Base-by-base conservation (phyloP, 2,329 filamentous ascomycete species). In the Penicillium sumatraense region DNA sequence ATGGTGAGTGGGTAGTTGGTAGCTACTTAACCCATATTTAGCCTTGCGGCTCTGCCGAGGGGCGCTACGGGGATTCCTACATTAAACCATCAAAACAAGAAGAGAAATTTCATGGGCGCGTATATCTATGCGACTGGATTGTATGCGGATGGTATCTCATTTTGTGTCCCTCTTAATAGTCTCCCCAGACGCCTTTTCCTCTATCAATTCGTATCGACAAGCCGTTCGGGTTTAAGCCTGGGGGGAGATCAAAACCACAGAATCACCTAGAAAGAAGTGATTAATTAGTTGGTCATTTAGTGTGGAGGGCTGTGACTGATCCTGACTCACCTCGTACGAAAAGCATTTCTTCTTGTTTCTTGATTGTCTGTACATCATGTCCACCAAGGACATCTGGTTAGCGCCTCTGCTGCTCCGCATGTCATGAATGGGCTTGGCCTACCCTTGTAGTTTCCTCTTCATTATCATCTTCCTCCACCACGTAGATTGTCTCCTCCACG, bases 281-380 rank as follows among this genome's bases (percentile, higher is more conserved):
- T 63, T 18, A 38, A 14, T 66, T 60, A 18, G 66, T 63, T 18
- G 27, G 38, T 41, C 11, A 23, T 3, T n/a, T 11, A 23, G 14
- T 23, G 21, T 14, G n/a, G n/a, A 23, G 7, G 18, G 3, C 6
- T 18, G 35, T 27, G 29, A 10, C 13, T 18, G 20, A 11, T 36
- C 14, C 20, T 14, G 23, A 75, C 83, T 60, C 78, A 93, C 93
- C 93, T 90, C 95, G 83, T 55, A 99, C 93, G 74, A 99, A 99
- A 18, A 99, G 80, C 95, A 99, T 99, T 74, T 98, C 95, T 40
- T 92, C 96, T 75, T 97, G 96, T 78, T 96, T 96, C 79, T 93
- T 96, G 60, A 95, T 86, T 13, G 93, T 96, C 90, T 96, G 60
- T 13, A 9, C 6, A 24, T 21, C 38, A n/a, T n/a, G n/a, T n/a